These are phyloP conservation scores for Alternaria incomplexa DNA, from an alignment of 2,329 filamentous ascomycete genomes.

Conservation along the genomic window DNA sequence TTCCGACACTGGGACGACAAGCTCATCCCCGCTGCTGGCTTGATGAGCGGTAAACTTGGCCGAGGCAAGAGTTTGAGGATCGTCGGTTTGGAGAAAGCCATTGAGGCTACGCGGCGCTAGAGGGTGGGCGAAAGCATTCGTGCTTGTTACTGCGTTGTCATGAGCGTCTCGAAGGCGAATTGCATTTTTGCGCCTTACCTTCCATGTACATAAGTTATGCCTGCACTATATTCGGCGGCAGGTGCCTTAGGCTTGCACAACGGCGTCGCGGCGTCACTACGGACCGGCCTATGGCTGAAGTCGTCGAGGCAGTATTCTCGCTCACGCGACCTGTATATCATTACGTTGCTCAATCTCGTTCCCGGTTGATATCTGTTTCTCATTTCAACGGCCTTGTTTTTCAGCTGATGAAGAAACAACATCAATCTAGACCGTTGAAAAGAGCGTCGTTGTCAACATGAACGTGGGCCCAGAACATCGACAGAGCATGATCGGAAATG, in stretches of 20 bases:
- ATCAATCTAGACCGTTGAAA: background rate
- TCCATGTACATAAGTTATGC: slow-evolving; percentile 10
- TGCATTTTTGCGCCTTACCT: slow-evolving; percentile 4
- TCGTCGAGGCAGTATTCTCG: background rate
- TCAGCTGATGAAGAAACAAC: background rate
- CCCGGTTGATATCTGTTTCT: background rate
- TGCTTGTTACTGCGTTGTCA: background rate
- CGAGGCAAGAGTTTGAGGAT: slow-evolving; percentile 50
- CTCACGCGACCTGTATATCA: background rate
- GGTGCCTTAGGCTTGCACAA: background rate
- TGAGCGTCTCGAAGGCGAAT: background rate
- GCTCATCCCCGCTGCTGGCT: slow-evolving; percentile 43
- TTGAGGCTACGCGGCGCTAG: slow-evolving; percentile 43
- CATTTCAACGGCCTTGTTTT: background rate
- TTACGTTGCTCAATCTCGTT: background rate
- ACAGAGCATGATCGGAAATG: background rate
- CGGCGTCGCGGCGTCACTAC: slow-evolving; percentile 7
- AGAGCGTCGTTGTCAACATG: background rate
- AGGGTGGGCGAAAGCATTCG: background rate
- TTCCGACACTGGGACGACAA: slow-evolving; percentile 55
- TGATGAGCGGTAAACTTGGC: slow-evolving; percentile 48
- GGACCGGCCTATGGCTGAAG: background rate
- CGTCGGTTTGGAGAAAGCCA: slow-evolving; percentile 48
- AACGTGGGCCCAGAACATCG: background rate
- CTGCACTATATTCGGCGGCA: slow-evolving; percentile 1